phyloP scores from a whole-genome alignment of 2,329 filamentous ascomycete species.

The Erysiphe pulchra region DNA sequence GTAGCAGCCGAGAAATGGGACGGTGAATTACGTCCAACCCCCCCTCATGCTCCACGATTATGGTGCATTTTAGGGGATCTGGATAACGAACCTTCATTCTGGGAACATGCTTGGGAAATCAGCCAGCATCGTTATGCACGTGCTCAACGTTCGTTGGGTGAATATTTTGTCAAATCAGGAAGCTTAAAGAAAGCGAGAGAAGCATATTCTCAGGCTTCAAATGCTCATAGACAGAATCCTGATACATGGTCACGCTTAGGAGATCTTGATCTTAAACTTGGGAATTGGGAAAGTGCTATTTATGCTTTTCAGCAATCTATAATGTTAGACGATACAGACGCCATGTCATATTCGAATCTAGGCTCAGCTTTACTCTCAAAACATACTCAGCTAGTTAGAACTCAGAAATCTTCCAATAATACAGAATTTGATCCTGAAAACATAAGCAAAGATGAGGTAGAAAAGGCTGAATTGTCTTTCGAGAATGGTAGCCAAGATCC shows the following conservation, averaged over 20 bases:
- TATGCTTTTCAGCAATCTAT: conserved; percentile 68
- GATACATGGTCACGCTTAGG: conserved; percentile 77
- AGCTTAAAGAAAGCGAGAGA: conserved; percentile 44
- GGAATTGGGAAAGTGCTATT: conserved; percentile 51
- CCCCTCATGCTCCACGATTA: conserved; percentile 59
- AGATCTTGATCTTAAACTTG: conserved; percentile 60
- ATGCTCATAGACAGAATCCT: conserved; percentile 56
- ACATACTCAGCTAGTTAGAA: conserved; percentile 22
- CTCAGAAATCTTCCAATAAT: conserved; percentile 4
- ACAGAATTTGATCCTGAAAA: neutral
- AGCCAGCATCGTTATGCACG: conserved; percentile 60
- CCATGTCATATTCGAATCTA: conserved; percentile 84
- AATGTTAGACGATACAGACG: conserved; percentile 64
- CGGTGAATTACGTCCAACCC: conserved; percentile 41
- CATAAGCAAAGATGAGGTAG: conserved; percentile 1
- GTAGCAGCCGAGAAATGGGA: conserved; percentile 26
- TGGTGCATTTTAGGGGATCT: conserved; percentile 90
- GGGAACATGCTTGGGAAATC: conserved; percentile 68
- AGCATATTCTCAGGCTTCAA: conserved; percentile 54
- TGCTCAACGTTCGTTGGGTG: conserved; percentile 67
- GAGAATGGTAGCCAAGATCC: conserved; percentile 11
- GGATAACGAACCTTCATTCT: conserved; percentile 47
- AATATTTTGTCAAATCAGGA: conserved; percentile 42
- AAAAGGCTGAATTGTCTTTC: conserved; percentile 3
- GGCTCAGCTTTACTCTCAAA: conserved; percentile 57